Evolutionary conservation across 164 flowering plant genomes (phyloP), one percentile per base, ranked within the genome.

Genomic region (Magnolia kwangsiensis): DNA sequence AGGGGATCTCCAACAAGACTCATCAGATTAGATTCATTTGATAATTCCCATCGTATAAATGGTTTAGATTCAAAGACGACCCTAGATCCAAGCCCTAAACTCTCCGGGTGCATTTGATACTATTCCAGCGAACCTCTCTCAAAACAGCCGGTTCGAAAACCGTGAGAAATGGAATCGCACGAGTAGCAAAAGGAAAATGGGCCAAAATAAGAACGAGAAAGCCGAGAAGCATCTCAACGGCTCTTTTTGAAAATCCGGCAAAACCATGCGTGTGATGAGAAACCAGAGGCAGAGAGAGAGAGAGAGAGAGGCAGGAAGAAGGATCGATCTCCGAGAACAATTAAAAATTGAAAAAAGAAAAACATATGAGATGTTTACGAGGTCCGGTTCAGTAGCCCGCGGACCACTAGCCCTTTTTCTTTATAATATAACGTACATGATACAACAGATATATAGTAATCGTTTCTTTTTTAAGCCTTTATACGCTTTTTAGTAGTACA

Each of bases 401-500:
- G 61, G 64, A 58, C 64, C 13, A 72, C 20, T 21, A 55, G 23
- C 13, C 14, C 2, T 50, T 45, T 27, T 73, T 29, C n/a, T 19
- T 7, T 73, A 13, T 73, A 20, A 29, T 2, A 49, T 27, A 29
- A 66, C 4, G 23, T 16, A 50, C 29, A 72, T 51, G 3, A 55
- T n/a, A 21, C 51, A n/a, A n/a, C 24, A 21, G n/a, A 29, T 4
- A 49, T n/a, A 16, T 51, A 66, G 6, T 23, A 51, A 19, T 66
- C 55, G 27, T 31, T 29, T 55, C 19, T 29, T 2, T 58, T 59
- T 58, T 65, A 58, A 51, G 63, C 66, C 70, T 59, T 66, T 67
- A 74, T 75, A 65, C 50, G n/a, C 74, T 74, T 72, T 74, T 51
- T 75, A 74, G 69, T 74, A 74, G 37, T 79, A 83, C 85, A 84